Evolutionary conservation across 441 rosid species (phyloP).

Genomic region (Mallotus repandus): DNA sequence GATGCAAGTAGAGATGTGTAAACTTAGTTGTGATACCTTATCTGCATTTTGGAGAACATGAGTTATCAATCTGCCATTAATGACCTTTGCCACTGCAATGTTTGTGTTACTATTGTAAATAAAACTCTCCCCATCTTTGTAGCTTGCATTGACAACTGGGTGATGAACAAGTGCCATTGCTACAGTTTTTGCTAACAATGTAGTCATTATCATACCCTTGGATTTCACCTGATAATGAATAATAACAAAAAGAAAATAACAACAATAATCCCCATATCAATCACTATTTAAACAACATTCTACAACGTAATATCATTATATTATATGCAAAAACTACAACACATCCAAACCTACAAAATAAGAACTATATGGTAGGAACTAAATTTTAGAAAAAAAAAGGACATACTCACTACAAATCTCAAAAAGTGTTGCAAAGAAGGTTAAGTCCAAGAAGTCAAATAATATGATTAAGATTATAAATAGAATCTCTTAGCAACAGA

Average conservation of each 20-base stretch:
- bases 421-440: no score
- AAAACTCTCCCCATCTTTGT: slow-evolving; percentile 89
- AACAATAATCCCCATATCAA: not conserved
- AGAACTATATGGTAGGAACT: no score
- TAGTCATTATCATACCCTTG: slow-evolving; percentile 94
- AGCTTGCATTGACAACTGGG: slow-evolving; percentile 86
- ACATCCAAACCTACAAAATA: no score
- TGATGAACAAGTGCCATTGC: slow-evolving; percentile 93
- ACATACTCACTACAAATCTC: no score
- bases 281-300: not conserved
- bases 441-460: no score
- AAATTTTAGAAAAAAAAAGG: no score
- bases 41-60: slow-evolving; percentile 97
- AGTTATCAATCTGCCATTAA: slow-evolving; percentile 93
- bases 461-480: no score
- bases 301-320: no score
- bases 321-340: no score
- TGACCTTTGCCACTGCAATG: slow-evolving; percentile 94
- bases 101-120: slow-evolving; percentile 66
- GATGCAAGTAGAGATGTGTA: not conserved
- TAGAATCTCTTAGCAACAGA: no score
- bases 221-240: slow-evolving; percentile 65
- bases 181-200: slow-evolving; percentile 84
- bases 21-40: slow-evolving; percentile 49
- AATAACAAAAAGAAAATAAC: not conserved